Conservation (phyloP, 495 filamentous ascomycete species). For the Podospora pseudocomata region DNA sequence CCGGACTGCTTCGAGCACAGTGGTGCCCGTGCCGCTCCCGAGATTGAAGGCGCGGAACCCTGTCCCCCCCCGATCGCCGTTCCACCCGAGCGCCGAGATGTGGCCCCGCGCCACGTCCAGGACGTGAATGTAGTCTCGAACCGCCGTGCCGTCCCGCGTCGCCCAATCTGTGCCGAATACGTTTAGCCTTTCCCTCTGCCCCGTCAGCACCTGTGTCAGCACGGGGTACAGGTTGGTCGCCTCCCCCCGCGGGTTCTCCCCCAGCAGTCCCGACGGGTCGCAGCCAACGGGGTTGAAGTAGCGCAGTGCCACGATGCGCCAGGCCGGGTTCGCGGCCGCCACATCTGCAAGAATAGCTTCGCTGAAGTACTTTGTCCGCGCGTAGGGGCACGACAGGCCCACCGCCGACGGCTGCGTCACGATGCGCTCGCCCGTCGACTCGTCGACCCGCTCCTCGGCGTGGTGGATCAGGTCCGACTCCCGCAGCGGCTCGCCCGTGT, state of each 20-base stretch:
- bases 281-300: conserved; percentile 70
- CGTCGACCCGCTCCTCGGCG: conserved; percentile 48
- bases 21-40: conserved; percentile 50
- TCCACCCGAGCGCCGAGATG: conserved; percentile 51
- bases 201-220: conserved; percentile 57
- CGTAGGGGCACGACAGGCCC: conserved; percentile 63
- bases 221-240: conserved; percentile 64
- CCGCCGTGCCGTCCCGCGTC: conserved; percentile 67
- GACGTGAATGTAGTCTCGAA: conserved; percentile 66
- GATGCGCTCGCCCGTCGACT: conserved; percentile 42
- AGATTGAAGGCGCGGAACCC: conserved; percentile 52
- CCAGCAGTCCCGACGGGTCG: conserved; percentile 60
- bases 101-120: conserved; percentile 65
- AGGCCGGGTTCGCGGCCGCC: conserved; percentile 54
- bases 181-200: conserved; percentile 48
- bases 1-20: conserved; percentile 50
- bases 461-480: conserved; percentile 61
- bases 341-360: conserved; percentile 63
- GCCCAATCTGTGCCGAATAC: conserved; percentile 64
- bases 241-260: conserved; percentile 59
- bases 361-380: conserved; percentile 63
- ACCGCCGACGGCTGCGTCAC: conserved; percentile 28
- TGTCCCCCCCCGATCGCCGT: neutral
- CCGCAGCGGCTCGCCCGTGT: conserved; percentile 50
- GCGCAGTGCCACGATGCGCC: conserved; percentile 59